Base-by-base conservation (phyloP, 78 protist species). In the Protostelium mycophagum region DNA sequence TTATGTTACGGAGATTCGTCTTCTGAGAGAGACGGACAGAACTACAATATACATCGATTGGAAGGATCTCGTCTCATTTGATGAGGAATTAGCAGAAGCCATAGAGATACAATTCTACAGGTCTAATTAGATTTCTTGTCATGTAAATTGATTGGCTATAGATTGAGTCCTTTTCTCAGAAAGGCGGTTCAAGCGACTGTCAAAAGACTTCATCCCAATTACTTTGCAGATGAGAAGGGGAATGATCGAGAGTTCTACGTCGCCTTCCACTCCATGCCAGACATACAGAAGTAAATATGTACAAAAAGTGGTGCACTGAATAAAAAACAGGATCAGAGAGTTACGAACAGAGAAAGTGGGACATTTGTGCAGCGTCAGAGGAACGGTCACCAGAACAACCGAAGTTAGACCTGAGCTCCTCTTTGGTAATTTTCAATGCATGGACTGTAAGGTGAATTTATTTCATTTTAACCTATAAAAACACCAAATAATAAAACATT, bases 341-440 rank as follows among this genome's bases (percentile, higher is more conserved):
- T 28, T 97, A 29, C 29, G 91, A 35, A 83, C 98, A 9, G 35
- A 37, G 0, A 29, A 38, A 1, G 38, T 98, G 0, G 99, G 99
- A 0, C 87, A 90, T 35, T 95, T 99, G 1, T 63, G 83, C 36
- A 35, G 96, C 36, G 85, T 99, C 35, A 34, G 87, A 0, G 99
- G 99, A 73, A 98, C 99, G 0, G 99, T 99, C 0, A 98, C 99
- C 35, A 96, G 99, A 63, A 93, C 99, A 0, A 83, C 98, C 0
- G 99, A 99, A 36, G 97, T 98, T 1, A 94, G 99, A 28, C 99
- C 99, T 0, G 99, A 99, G 94, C 97, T 99, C 0, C 28, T 97
- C 34, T 9, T 31, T 0, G 99, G 98, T 28, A 38, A 89, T 29
- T 99, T 99, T 89, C 0, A 0, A 39, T 99, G 99, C 92, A 25